Evolutionary conservation across 345 rosid genomes (phyloP).

Genomic region (Ceriops decandra): DNA sequence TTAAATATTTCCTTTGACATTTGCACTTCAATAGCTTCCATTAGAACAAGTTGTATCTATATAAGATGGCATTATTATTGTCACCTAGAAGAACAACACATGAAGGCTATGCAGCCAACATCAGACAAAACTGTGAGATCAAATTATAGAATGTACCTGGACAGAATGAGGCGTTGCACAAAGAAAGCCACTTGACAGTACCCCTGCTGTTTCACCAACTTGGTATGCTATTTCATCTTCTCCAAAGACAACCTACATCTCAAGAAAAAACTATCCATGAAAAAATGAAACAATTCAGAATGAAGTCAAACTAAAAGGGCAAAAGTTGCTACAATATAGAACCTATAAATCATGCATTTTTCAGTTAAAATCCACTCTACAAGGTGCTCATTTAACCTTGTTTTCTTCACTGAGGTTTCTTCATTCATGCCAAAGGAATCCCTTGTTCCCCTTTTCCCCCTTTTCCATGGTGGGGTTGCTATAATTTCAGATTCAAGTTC

Average conservation of each 20-base stretch:
- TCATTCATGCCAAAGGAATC: background rate
- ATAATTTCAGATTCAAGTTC: too few species aligned
- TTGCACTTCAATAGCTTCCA: too few species aligned
- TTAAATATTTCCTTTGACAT: too few species aligned
- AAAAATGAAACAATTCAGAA: background rate
- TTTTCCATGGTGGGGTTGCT: too few species aligned
- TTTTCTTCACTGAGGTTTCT: background rate
- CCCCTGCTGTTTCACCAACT: conserved; percentile 87
- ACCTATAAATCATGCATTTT: background rate
- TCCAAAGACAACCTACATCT: conserved; percentile 61
- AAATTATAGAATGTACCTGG: conserved; percentile 45
- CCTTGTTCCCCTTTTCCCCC: too few species aligned
- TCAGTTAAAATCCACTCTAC: background rate
- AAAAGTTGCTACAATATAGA: background rate
- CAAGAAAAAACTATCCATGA: conserved; percentile 4
- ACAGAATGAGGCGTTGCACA: conserved; percentile 97
- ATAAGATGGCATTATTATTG: background rate
- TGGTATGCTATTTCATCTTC: conserved; percentile 92
- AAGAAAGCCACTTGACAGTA: conserved; percentile 74
- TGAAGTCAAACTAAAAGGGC: background rate
- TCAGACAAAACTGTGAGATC: background rate
- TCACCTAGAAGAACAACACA: background rate
- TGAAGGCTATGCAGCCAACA: background rate
- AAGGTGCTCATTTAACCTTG: background rate
- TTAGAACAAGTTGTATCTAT: too few species aligned